Percentiles rank a stretch among this genome's conserved stretches.
Conservation (phyloP, 2,329 filamentous ascomycete species). For the Xylaria sp. region DNA sequence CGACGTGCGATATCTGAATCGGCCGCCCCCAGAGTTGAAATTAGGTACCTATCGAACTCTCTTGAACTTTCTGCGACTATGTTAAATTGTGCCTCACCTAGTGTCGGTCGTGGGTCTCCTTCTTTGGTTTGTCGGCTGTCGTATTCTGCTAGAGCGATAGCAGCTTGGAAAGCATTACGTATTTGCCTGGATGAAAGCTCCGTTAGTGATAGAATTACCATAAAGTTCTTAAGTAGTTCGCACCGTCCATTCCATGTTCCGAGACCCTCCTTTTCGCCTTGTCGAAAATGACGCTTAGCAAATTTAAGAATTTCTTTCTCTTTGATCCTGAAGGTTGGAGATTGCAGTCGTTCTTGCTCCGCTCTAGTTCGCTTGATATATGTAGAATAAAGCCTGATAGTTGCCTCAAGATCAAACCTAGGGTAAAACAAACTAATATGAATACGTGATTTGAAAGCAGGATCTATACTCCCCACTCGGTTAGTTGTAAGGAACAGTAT, state of each 20-base stretch:
- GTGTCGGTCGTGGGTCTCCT: background rate
- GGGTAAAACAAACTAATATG: conserved; percentile 1
- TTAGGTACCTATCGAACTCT: conserved; percentile 21
- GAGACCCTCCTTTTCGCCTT: conserved; percentile 29
- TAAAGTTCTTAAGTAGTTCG: background rate
- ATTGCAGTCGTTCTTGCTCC: conserved; percentile 17
- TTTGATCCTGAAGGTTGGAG: conserved; percentile 23
- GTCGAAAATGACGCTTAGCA: conserved; percentile 26
- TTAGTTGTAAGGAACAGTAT: background rate
- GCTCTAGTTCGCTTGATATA: conserved; percentile 24
- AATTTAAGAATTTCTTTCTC: conserved; percentile 34
- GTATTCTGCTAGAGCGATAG: conserved; percentile 30
- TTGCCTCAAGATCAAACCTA: conserved; percentile 1
- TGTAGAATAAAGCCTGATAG: conserved; percentile 20
- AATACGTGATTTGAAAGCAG: background rate
- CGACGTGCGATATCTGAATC: conserved; percentile 22
- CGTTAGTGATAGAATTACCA: background rate
- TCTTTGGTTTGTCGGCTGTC: conserved; percentile 1
- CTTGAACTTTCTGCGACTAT: conserved; percentile 38
- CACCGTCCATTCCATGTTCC: conserved; percentile 33
- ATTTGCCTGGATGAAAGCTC: background rate
- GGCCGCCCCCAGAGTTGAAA: conserved; percentile 21
- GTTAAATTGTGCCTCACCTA: conserved; percentile 15
- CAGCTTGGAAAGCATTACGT: conserved; percentile 3
- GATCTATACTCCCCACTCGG: background rate